These are phyloP conservation scores for Trametes pubescens DNA, from an alignment of 1,284 basidiomycete genomes.

Conservation along the genomic window DNA sequence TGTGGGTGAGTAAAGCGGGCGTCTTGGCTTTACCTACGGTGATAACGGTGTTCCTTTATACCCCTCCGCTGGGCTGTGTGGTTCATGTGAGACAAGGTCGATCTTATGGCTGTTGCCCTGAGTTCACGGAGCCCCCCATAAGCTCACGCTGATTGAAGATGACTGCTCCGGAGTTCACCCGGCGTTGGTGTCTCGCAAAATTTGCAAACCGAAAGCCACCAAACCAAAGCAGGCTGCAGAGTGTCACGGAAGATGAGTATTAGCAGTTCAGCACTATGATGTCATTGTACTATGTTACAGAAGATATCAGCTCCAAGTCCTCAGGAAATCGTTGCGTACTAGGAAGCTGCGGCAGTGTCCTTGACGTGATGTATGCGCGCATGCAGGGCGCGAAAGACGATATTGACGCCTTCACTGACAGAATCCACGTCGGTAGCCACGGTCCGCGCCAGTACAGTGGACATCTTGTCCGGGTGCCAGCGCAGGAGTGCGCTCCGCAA, in stretches of 20 bases:
- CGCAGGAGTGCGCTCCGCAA: constrained; percentile 66
- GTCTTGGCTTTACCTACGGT: neutral
- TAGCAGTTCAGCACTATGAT: neutral
- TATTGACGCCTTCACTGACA: constrained; percentile 55
- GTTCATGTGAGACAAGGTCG: neutral
- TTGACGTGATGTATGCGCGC: constrained; percentile 34
- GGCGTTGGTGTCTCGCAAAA: neutral
- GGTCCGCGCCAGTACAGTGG: constrained; percentile 57
- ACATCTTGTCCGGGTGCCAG: constrained; percentile 81
- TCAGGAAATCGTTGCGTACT: neutral
- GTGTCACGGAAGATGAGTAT: neutral
- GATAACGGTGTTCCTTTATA: neutral
- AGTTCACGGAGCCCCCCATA: neutral
- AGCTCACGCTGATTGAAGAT: neutral
- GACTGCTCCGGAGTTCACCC: neutral
- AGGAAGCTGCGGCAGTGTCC: constrained; percentile 11
- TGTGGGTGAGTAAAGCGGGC: too few species aligned
- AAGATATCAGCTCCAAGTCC: neutral
- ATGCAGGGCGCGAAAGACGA: constrained; percentile 39
- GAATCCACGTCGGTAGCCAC: constrained; percentile 56
- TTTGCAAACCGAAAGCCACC: neutral
- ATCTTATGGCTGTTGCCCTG: neutral
- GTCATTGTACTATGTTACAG: neutral
- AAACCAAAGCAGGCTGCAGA: too few species aligned
- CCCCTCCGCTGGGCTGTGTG: neutral